Base-by-base conservation (phyloP, 1,284 basidiomycete species). In the Rugosomyces carneus region DNA sequence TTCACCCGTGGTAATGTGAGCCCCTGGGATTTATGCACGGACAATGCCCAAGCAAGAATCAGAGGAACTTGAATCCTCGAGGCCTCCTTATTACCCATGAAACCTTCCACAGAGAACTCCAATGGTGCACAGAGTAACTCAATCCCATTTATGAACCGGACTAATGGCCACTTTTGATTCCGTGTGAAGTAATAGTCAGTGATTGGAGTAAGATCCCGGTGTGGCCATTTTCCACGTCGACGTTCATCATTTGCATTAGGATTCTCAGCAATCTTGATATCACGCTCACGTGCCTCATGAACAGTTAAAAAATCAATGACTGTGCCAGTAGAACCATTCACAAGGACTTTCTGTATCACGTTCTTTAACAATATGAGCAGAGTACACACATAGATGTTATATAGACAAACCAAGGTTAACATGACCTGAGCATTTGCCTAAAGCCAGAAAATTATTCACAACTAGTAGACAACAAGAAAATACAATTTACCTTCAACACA, bases 11-110 rank as follows among this genome's bases (percentile, higher is more conserved):
- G 70, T 9, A 92, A 63, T 0, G 82, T 90, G 63, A 90, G 87
- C 0, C 87, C 87, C 59, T 91, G 89, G 1, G 82, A 82, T 60
- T 93, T 93, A 63, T 93, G 90, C 32, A 92, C 83, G 21, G 83
- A 84, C 60, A 88, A 63, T 0, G 88, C 85, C 85, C 84, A 89
- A 0, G 86, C 80, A 2, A 90, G 69, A 42, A 91, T 90, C 18
- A 92, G 64, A 0, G 85, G 87, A n/a, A 89, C 71, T 53, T 70
- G 67, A 3, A 61, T 48, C 38, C 67, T 53, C 10, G 56, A 52
- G n/a, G 62, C 67, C 51, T 70, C 66, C 9, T 60, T 52, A 32
- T 67, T 67, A 0, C 63, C 80, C 80, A 54, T 62, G 6, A 69
- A 67, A 26, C 76, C 76, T 52, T 73, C 66, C 9, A 73, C 68